Evolutionary conservation across 2,329 filamentous ascomycete genomes (phyloP).

Genomic region (Colletotrichum sp.): DNA sequence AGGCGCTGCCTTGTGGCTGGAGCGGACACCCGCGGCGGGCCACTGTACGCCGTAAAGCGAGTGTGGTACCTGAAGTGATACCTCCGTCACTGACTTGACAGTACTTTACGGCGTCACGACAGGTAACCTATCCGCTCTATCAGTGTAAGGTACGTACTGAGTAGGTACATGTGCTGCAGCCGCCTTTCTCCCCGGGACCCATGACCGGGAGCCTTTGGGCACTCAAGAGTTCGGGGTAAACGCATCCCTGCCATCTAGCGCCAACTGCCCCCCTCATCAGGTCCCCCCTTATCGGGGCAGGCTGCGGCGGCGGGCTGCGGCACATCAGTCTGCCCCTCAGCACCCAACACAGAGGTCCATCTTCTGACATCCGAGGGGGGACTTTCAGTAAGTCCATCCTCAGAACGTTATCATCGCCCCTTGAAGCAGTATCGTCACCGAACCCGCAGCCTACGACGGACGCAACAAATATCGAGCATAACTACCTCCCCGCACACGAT

Average conservation of each 20-base stretch:
- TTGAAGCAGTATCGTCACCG: neutral
- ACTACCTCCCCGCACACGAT: constrained; percentile 32
- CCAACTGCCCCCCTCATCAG: neutral
- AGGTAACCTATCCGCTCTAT: neutral
- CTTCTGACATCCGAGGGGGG: neutral
- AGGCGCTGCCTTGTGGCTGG: neutral
- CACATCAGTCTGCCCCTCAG: constrained; percentile 3
- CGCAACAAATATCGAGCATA: neutral
- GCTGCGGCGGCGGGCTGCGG: neutral
- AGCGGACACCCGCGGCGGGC: neutral
- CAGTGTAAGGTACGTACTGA: neutral
- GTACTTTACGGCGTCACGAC: neutral
- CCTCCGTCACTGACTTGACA: neutral
- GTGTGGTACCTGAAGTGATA: neutral
- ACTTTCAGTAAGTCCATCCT: neutral
- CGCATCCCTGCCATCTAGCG: constrained; percentile 1
- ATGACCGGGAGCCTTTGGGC: neutral
- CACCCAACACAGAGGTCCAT: neutral
- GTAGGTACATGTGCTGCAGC: neutral
- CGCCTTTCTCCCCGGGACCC: neutral
- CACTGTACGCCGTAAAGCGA: neutral
- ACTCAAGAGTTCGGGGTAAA: neutral
- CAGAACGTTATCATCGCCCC: neutral
- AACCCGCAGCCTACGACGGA: neutral
- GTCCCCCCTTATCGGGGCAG: constrained; percentile 2